Conservation (phyloP, 805 yeast genomes). For the Ogataea pini region DNA sequence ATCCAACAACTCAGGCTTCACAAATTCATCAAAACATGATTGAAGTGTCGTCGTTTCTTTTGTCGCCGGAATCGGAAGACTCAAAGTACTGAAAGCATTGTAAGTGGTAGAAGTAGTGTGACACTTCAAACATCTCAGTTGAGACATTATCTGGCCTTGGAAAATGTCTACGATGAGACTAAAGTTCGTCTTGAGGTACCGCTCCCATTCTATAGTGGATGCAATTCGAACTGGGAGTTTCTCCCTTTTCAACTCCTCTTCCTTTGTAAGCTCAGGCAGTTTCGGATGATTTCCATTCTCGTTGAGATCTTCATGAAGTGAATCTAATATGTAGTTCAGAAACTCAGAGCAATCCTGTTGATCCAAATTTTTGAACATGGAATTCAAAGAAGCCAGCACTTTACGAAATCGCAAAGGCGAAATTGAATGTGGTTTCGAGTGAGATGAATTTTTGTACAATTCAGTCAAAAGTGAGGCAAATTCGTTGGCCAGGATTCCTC, state of each 20-base stretch:
- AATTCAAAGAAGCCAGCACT: conserved; percentile 65
- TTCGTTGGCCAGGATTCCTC: conserved; percentile 71
- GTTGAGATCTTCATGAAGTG: conserved; percentile 82
- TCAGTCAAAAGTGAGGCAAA: conserved; percentile 61
- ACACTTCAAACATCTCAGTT: conserved; percentile 72
- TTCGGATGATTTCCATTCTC: conserved; percentile 57
- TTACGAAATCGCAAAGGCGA: conserved; percentile 67
- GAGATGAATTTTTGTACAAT: conserved; percentile 46
- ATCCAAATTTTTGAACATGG: conserved; percentile 62
- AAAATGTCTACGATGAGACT: conserved; percentile 79
- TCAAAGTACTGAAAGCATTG: conserved; percentile 75
- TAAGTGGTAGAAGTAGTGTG: conserved; percentile 79
- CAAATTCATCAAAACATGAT: conserved; percentile 77
- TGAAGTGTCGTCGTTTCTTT: conserved; percentile 39
- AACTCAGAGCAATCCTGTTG: conserved; percentile 90
- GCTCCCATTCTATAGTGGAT: conserved; percentile 88
- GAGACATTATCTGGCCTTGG: conserved; percentile 89
- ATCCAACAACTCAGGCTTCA: conserved; percentile 69
- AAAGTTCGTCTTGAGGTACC: conserved; percentile 75
- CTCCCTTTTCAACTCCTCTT: conserved; percentile 75
- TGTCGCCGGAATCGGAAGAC: conserved; percentile 72
- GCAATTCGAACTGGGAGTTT: conserved; percentile 74
- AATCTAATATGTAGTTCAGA: conserved; percentile 70
- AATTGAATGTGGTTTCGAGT: conserved; percentile 36
- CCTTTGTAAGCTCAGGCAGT: conserved; percentile 59